Evolutionary conservation across 106 monocot genomes (phyloP), one percentile per base, ranked within the genome.

Genomic region (Platanthera zijinensis): DNA sequence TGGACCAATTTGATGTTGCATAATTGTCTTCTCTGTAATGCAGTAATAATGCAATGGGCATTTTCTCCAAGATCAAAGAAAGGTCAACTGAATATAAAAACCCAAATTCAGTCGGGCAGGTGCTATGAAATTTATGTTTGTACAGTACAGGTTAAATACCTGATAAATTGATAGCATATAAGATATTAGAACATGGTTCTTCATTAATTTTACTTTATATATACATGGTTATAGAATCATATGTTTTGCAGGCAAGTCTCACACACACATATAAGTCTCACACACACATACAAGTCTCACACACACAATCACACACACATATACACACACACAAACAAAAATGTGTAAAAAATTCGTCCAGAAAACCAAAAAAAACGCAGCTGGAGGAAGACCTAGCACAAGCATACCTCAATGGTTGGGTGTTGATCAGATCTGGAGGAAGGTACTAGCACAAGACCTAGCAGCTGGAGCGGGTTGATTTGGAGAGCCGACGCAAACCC

Each of bases 11-110:
- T 39, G 47, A 22, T 67, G 5, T 0, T 79, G 73, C 50, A 21
- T 7, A 56, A 19, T 78, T 32, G 32, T 0, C 25, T 57, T 54
- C 64, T 80, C 49, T 69, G 30, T 78, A 32, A 66, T 90, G 57
- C 80, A 99, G 97, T 75, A 99, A 99, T 78, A 99, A 99, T 85
- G 94, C 97, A 0, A 94, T 99, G 94, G 80, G 91, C 10, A 52
- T 99, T 59, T 99, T 91, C 85, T 85, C 89, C 32, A 90, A 78
- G 76, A 84, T 99, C 53, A 99, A 88, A 85, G 91, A 86, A 78
- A 92, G 84, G 46, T 77, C 89, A 6, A 78, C 85, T 25, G 89
- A 92, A 66, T 99, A 88, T 78, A 89, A 61, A 78, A 88, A 85
- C 74, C 94, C 94, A 15, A 92, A 83, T 86, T 84, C 94, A 25